phyloP scores from a whole-genome alignment of 2,329 filamentous ascomycete species.

The Nemania sp. region DNA sequence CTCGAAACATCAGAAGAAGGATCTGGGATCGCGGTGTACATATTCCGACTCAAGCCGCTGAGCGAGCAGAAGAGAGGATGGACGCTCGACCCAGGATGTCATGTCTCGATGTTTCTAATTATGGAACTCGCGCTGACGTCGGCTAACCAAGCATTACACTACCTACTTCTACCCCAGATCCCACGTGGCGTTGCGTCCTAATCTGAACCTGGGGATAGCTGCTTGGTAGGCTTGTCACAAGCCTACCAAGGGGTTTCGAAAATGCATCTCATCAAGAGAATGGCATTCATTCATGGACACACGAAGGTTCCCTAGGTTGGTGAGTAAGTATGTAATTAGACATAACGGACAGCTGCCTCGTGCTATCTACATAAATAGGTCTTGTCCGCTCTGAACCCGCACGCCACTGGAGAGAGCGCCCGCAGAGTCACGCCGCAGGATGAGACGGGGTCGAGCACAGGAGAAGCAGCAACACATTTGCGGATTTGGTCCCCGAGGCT shows the following conservation, averaged over 20 bases:
- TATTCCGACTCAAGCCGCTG: conserved; percentile 13
- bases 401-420: background rate
- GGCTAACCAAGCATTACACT: background rate
- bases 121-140: conserved; percentile 14
- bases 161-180: background rate
- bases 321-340: conserved; percentile 1
- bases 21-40: background rate
- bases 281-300: background rate
- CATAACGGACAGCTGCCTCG: conserved; percentile 5
- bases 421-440: conserved; percentile 19
- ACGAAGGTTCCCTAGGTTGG: background rate
- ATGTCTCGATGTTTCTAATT: conserved; percentile 19
- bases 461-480: conserved; percentile 4
- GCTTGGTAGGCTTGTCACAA: conserved; percentile 3
- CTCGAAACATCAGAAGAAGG: background rate
- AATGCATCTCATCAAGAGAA: background rate
- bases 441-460: background rate
- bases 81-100: too few species aligned
- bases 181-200: conserved; percentile 11
- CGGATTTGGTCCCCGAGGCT: conserved; percentile 6
- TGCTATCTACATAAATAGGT: conserved; percentile 10
- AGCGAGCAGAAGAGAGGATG: too few species aligned
- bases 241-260: background rate
- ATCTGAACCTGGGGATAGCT: background rate
- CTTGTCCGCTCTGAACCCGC: background rate